phyloP scores from a whole-genome alignment of 805 yeast species.

The Sugiyamaella smithiae region DNA sequence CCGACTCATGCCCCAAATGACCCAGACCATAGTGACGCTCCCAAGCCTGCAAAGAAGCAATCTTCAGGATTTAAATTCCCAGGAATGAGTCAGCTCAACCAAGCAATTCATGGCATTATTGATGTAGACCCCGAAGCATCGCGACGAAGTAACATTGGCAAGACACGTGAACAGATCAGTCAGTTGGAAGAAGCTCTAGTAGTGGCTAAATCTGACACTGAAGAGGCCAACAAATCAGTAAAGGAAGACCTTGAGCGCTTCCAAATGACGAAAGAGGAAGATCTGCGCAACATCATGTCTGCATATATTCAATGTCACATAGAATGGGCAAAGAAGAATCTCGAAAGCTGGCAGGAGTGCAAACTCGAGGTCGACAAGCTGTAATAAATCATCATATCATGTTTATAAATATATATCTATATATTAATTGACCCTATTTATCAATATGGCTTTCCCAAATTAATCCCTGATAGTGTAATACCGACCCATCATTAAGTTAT shows the following conservation, averaged over 20 bases:
- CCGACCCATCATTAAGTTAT: not conserved
- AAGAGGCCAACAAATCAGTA: conserved; percentile 46
- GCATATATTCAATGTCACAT: conserved; percentile 56
- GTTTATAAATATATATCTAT: not conserved
- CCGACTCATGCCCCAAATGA: conserved; percentile 24
- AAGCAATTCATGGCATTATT: conserved; percentile 56
- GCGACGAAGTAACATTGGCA: conserved; percentile 49
- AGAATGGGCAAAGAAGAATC: conserved; percentile 65
- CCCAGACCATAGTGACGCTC: not conserved
- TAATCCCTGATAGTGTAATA: no score
- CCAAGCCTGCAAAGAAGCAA: conserved; percentile 27
- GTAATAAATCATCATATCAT: not conserved
- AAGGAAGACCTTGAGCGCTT: conserved; percentile 43
- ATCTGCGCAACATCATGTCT: conserved; percentile 48
- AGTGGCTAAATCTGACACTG: conserved; percentile 53
- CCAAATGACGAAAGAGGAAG: conserved; percentile 48
- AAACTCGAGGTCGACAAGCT: conserved; percentile 11
- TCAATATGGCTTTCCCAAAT: no score
- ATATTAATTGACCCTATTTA: no score
- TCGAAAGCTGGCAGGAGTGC: conserved; percentile 41
- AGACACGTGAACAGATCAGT: conserved; percentile 44
- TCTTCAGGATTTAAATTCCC: conserved; percentile 50
- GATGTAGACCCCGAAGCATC: conserved; percentile 67
- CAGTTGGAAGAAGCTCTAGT: conserved; percentile 50
- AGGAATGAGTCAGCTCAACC: conserved; percentile 49